Base-by-base conservation (phyloP, 352 stramenopile species). In the Phytophthora hybrid region DNA sequence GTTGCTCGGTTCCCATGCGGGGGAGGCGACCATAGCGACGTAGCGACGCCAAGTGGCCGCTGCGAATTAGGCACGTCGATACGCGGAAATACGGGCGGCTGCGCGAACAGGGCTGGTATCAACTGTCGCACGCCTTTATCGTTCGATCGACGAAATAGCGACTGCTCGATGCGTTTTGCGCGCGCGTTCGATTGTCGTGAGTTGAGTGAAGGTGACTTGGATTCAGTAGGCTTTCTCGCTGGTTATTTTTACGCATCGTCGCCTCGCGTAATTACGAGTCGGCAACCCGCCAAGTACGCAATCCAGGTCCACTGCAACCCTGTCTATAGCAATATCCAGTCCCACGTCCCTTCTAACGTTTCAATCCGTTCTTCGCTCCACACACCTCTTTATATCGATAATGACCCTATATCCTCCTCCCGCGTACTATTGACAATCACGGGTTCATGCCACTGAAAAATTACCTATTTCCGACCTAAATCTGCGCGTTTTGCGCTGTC, bases 231-330 rank as follows among this genome's bases (percentile, higher is more conserved):
- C 44, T 21, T 61, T 59, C 51, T 63, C 51, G 18, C 55, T 34
- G 47, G 66, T 72, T 76, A 74, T 69, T 74, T 74, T 74, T 74
- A 70, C 60, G 60, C 54, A 55, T 74, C 67, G 67, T 74, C 53
- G 59, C 53, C 65, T 74, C 31, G 54, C 59, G 61, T 74, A 74
- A 69, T 74, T 74, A 74, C 67, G 69, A 60, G 60, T 18, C 44
- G 6, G 7, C 44, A 70, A 57, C 56, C 52, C n/a, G 31, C 8
- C 4, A 5, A 46, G 31, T 26, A 18, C 21, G 23, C 16, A 60
- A 53, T 19, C 16, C 11, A 6, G 21, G 16, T 0, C 1, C 4
- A 59, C 31, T 49, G n/a, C 21, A 63, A 59, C 66, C 53, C 66
- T 29, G 16, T 61, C 0, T 67, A 39, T 44, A 7, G 6, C 46